Evolutionary conservation across 2,329 filamentous ascomycete species (phyloP).

Genomic region (Teratosphaeria zuluensis): DNA sequence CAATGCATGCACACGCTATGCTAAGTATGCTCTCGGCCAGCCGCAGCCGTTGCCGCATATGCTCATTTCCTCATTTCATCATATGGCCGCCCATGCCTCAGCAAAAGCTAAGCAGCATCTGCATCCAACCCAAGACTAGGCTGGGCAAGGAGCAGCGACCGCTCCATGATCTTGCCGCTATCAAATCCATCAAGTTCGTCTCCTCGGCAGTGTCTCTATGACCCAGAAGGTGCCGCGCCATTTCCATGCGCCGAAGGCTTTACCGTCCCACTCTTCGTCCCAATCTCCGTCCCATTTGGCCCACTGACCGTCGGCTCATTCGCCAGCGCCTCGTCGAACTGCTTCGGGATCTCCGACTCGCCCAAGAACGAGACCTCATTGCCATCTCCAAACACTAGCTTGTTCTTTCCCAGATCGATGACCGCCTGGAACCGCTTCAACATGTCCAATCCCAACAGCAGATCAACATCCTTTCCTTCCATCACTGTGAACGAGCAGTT

Average conservation of each 20-base stretch:
- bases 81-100: not conserved
- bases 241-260: not conserved
- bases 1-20: not conserved
- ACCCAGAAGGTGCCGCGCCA: not conserved
- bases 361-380: slow-evolving; percentile 83
- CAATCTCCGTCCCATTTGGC: slow-evolving; percentile 80
- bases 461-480: slow-evolving; percentile 94
- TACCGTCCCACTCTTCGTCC: slow-evolving; percentile 70
- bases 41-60: not conserved
- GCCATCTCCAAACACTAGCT: slow-evolving; percentile 62
- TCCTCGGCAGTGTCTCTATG: not conserved
- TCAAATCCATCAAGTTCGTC: not conserved
- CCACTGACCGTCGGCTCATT: slow-evolving; percentile 78
- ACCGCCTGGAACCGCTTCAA: slow-evolving; percentile 88
- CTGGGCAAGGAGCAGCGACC: too few species aligned
- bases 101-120: not conserved
- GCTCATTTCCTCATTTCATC: not conserved
- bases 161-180: not conserved
- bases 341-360: slow-evolving; percentile 88
- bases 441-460: slow-evolving; percentile 92
- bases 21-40: not conserved
- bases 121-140: too few species aligned
- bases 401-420: slow-evolving; percentile 78
- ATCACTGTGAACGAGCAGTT: slow-evolving; percentile 97
- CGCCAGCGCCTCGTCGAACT: slow-evolving; percentile 58